These are phyloP conservation scores for Dendrobium nobile DNA, from an alignment of 106 monocot species.

Conservation along the genomic window DNA sequence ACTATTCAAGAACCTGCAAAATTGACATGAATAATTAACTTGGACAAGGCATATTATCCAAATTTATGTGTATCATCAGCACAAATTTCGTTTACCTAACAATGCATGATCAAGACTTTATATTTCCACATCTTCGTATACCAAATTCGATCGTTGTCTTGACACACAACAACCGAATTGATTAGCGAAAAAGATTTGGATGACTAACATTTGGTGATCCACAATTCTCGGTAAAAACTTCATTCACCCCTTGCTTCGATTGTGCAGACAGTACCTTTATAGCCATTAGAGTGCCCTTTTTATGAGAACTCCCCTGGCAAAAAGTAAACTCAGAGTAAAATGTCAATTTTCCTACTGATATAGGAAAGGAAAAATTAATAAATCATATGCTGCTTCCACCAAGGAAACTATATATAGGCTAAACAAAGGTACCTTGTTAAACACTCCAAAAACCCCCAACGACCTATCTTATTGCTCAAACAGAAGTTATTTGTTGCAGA, in stretches of 20 bases:
- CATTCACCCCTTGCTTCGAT: conserved; percentile 40
- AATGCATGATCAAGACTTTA: conserved; percentile 30
- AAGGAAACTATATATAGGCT: too few species aligned
- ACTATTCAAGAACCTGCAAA: too few species aligned
- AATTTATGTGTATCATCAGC: too few species aligned
- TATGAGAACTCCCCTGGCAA: conserved; percentile 29
- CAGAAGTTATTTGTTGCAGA: conserved; percentile 21
- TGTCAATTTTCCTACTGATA: neutral
- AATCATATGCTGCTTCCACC: too few species aligned
- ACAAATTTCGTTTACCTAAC: conserved; percentile 11
- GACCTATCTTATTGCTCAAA: conserved; percentile 20
- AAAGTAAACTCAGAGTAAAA: neutral
- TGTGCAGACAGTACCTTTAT: conserved; percentile 41
- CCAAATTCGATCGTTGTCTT: conserved; percentile 19
- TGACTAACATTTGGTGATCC: conserved; percentile 34
- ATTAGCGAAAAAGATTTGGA: conserved; percentile 38
- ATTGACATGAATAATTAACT: too few species aligned
- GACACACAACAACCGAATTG: conserved; percentile 43
- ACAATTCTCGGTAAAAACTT: conserved; percentile 49
- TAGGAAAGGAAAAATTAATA: too few species aligned
- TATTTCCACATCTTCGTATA: conserved; percentile 38
- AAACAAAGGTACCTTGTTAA: conserved; percentile 20
- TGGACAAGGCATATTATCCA: too few species aligned
- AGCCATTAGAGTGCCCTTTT: conserved; percentile 26
- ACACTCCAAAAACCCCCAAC: conserved; percentile 31